A percentile compares a stretch with the other conserved stretches of the same genome.
phyloP scores from a whole-genome alignment of 208 protist genomes.

The Eutreptiella sp. region DNA sequence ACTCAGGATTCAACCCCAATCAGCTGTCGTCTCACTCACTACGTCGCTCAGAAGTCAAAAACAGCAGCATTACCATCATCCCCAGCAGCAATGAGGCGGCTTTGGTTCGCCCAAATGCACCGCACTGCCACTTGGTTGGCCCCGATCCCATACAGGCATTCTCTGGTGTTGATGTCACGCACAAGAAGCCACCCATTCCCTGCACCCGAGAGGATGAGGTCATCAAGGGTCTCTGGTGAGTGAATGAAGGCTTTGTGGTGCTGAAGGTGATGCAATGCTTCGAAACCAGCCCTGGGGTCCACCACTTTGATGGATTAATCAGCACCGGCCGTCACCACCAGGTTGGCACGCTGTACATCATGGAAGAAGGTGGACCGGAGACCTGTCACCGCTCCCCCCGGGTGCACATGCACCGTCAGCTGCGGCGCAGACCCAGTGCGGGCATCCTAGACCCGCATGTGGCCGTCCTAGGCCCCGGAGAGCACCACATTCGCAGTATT shows the following conservation, averaged over 20 bases:
- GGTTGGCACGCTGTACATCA: slow-evolving; percentile 39
- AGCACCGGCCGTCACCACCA: slow-evolving; percentile 63
- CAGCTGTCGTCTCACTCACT: no score
- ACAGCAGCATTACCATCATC: slow-evolving; percentile 74
- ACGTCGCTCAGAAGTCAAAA: slow-evolving; percentile 49
- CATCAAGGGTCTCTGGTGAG: slow-evolving; percentile 54
- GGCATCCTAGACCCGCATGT: slow-evolving; percentile 53
- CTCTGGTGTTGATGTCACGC: slow-evolving; percentile 51
- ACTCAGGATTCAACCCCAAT: no score
- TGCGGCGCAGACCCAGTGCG: slow-evolving; percentile 46
- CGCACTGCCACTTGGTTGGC: slow-evolving; percentile 60
- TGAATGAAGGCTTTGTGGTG: slow-evolving; percentile 72
- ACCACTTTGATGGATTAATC: slow-evolving; percentile 61
- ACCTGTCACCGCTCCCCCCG: slow-evolving; percentile 59
- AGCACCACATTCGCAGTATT: slow-evolving; percentile 40
- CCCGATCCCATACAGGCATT: slow-evolving; percentile 62
- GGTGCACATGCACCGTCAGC: slow-evolving; percentile 52
- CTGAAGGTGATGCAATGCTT: slow-evolving; percentile 40
- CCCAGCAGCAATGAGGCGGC: slow-evolving; percentile 51
- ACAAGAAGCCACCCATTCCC: slow-evolving; percentile 71
- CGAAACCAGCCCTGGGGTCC: slow-evolving; percentile 53
- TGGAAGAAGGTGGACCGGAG: slow-evolving; percentile 37
- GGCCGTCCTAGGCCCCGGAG: slow-evolving; percentile 64
- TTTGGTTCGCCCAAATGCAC: slow-evolving; percentile 49
- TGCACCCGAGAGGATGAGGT: slow-evolving; percentile 54